A percentile compares a stretch with the other conserved stretches of the same genome.
Evolutionary conservation across 441 rosid genomes (phyloP).

Genomic region (Raphanus hybrid): DNA sequence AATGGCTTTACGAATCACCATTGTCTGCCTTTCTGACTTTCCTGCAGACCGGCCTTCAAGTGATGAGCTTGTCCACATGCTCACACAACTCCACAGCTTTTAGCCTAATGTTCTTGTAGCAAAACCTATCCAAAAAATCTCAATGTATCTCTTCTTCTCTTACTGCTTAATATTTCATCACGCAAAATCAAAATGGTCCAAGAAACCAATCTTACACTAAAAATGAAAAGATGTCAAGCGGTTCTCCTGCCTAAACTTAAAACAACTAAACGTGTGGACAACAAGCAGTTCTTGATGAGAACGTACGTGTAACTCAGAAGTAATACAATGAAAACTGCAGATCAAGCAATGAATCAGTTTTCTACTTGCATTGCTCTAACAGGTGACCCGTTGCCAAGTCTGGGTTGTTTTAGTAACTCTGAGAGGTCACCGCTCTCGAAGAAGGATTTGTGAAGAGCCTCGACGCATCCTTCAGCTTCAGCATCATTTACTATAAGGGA

Average conservation of each 20-base stretch:
- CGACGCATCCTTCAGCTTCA: constrained; percentile 82
- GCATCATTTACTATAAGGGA: constrained; percentile 78
- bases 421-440: constrained; percentile 50
- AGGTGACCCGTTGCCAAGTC: constrained; percentile 42
- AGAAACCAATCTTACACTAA: constrained; percentile 18
- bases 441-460: constrained; percentile 57
- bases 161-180: constrained; percentile 1
- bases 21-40: constrained; percentile 84
- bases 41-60: constrained; percentile 95
- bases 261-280: not conserved
- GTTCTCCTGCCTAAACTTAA: constrained; percentile 11
- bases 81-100: constrained; percentile 95
- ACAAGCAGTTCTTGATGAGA: not conserved
- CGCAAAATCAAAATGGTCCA: constrained; percentile 23
- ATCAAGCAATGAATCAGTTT: constrained; percentile 30
- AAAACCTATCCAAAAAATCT: not conserved
- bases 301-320: constrained; percentile 16
- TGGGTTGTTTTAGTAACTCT: constrained; percentile 35
- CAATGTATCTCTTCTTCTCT: constrained; percentile 2
- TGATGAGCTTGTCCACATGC: constrained; percentile 93
- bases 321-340: constrained; percentile 17
- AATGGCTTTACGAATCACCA: constrained; percentile 91
- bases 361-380: constrained; percentile 41
- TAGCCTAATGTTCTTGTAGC: constrained; percentile 37
- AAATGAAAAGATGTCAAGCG: constrained; percentile 10